Evolutionary conservation across 768 basidiomycete species (phyloP), one percentile per base, ranked within the genome.

Genomic region (Baorangia bicolor): DNA sequence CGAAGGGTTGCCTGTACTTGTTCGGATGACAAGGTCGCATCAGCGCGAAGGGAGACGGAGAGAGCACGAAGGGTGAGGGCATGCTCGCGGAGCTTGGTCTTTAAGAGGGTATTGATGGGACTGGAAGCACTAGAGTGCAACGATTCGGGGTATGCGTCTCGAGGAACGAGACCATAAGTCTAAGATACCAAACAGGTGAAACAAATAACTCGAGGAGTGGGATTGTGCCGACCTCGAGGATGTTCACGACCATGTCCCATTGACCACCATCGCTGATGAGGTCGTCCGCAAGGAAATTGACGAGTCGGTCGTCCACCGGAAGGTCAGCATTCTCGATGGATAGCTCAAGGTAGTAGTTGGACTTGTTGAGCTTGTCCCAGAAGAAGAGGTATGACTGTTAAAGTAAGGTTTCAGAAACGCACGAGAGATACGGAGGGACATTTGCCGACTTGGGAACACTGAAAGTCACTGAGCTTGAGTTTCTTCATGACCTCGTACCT

Each of bases 321-420:
- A 85, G 79, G 60, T 91, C 85, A 1, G 86, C 86, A 51, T 89
- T 81, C 71, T 96, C 79, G 62, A 98, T 90, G 45, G 88, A 83
- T 38, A 88, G 79, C 73, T 97, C 95, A 18, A 97, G 86, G 72
- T 89, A 96, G 74, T 91, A 94, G 72, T 88, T 89, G 41, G 81
- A 74, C 70, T 97, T 92, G 79, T 95, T 93, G 47, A 98, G 83
- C 73, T 95, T 94, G 74, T 98, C 95, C 80, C 88, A 96, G 81
- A 98, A 95, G 80, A 94, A 95, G 28, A 95, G 79, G 72, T 96
- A 96, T 2, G 85, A 84, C 88, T 92, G 63, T 40, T 39, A 37
- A 44, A 14, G 30, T 27, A 56, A 46, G 28, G 21, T 44, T 31
- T 62, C 47, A 61, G 57, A 44, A 50, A 53, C 11, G 40, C 25